phyloP scores from a whole-genome alignment of 352 stramenopile species.

The Globisporangium cylindrosporum region DNA sequence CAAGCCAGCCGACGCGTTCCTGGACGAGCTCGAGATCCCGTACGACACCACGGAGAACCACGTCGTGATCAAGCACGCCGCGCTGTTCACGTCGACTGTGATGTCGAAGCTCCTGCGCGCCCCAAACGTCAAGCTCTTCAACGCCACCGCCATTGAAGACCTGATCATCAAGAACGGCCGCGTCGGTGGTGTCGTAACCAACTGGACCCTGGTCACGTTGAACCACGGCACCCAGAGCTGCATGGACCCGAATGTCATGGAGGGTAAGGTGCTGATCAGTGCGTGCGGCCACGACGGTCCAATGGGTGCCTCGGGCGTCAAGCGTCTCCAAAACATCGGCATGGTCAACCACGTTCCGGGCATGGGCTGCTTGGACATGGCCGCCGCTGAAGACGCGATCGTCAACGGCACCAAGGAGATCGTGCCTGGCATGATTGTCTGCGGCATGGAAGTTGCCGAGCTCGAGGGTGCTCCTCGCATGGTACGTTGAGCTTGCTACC shows the following conservation, averaged over 20 bases:
- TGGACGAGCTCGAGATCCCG: constrained; percentile 66
- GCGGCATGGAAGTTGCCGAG: constrained; percentile 62
- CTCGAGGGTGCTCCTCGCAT: constrained; percentile 58
- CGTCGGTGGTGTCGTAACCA: constrained; percentile 62
- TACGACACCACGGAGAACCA: constrained; percentile 65
- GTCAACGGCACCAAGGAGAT: constrained; percentile 64
- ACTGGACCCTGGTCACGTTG: constrained; percentile 65
- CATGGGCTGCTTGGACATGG: constrained; percentile 63
- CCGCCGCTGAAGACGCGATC: constrained; percentile 56
- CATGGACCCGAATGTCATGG: constrained; percentile 75
- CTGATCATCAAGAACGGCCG: constrained; percentile 63
- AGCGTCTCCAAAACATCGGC: constrained; percentile 63
- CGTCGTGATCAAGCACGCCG: constrained; percentile 66
- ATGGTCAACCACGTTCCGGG: constrained; percentile 57
- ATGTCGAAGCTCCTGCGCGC: constrained; percentile 56
- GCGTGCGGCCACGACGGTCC: constrained; percentile 59
- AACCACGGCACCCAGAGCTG: constrained; percentile 71
- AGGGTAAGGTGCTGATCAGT: constrained; percentile 65
- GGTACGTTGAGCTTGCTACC: constrained; percentile 14
- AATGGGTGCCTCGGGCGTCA: constrained; percentile 62
- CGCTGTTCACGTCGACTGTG: constrained; percentile 62
- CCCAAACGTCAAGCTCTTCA: constrained; percentile 72
- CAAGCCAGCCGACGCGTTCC: constrained; percentile 56
- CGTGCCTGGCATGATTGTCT: constrained; percentile 61
- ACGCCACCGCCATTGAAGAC: constrained; percentile 66